Percentiles rank a stretch among this genome's conserved stretches.
These are phyloP conservation scores for Thelonectria olida DNA, from an alignment of 2,329 filamentous ascomycete species.

Conservation along the genomic window DNA sequence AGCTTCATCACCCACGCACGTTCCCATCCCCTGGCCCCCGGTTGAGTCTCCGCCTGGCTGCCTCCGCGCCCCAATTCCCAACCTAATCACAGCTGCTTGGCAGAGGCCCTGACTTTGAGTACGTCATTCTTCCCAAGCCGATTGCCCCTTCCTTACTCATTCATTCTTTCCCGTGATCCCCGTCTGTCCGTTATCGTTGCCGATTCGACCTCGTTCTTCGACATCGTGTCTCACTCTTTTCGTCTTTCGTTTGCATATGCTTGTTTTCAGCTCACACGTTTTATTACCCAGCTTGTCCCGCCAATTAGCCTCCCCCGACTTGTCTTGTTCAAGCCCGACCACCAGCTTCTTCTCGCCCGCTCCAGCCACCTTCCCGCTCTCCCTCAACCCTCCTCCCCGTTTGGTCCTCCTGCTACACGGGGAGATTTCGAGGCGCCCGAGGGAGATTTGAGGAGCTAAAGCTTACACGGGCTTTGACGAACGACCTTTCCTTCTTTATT, in stretches of 20 bases:
- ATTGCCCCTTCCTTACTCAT: neutral
- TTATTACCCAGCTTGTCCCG: conserved; percentile 15
- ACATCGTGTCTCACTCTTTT: conserved; percentile 6
- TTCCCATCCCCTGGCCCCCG: neutral
- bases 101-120: neutral
- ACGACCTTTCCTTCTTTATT: neutral
- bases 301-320: neutral
- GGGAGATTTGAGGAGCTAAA: conserved; percentile 9
- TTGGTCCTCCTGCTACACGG: conserved; percentile 2
- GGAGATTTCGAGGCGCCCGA: conserved; percentile 14
- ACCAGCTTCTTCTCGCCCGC: conserved; percentile 6
- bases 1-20: neutral
- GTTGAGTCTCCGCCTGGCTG: conserved; percentile 11
- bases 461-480: neutral
- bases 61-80: neutral
- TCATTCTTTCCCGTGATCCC: neutral
- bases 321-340: conserved; percentile 3
- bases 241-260: conserved; percentile 3
- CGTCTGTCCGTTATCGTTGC: conserved; percentile 6
- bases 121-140: conserved; percentile 8
- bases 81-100: neutral
- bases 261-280: conserved; percentile 17
- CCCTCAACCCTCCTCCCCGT: conserved; percentile 15
- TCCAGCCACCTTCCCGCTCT: conserved; percentile 1
- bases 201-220: neutral